Evolutionary conservation across 441 rosid genomes (phyloP).

Genomic region (Sinapis alba): DNA sequence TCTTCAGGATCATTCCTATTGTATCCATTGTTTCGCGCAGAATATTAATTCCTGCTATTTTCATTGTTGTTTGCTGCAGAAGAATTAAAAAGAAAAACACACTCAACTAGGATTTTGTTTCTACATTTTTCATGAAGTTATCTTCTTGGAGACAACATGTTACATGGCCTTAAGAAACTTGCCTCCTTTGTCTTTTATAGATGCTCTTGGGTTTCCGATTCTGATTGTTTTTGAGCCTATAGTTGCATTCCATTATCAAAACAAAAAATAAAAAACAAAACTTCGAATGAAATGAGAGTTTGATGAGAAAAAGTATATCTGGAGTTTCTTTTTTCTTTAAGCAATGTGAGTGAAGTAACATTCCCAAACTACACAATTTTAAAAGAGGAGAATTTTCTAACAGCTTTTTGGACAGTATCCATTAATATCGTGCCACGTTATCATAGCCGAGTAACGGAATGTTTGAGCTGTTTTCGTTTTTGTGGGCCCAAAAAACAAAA

Average conservation of each 20-base stretch:
- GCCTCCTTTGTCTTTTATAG: slow-evolving; percentile 74
- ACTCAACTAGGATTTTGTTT: not conserved
- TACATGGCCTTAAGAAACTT: slow-evolving; percentile 22
- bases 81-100: not conserved
- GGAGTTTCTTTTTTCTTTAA: slow-evolving; percentile 40
- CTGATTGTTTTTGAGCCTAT: slow-evolving; percentile 53
- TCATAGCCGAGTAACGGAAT: no score
- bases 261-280: not conserved
- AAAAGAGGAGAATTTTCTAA: not conserved
- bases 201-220: slow-evolving; percentile 56
- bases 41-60: slow-evolving; percentile 42
- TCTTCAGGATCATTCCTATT: slow-evolving; percentile 51
- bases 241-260: slow-evolving; percentile 12
- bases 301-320: slow-evolving; percentile 39
- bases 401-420: no score
- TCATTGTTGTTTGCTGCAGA: slow-evolving; percentile 44
- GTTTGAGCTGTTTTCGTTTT: not conserved
- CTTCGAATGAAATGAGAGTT: not conserved
- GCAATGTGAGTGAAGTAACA: no score
- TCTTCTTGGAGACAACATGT: not conserved
- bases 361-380: not conserved
- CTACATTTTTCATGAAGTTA: not conserved
- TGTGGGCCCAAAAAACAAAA: no score
- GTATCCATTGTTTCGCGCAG: slow-evolving; percentile 40
- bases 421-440: no score